Conservation (phyloP, 176 grass and related monocot genomes). For the Ensete glaucum region DNA sequence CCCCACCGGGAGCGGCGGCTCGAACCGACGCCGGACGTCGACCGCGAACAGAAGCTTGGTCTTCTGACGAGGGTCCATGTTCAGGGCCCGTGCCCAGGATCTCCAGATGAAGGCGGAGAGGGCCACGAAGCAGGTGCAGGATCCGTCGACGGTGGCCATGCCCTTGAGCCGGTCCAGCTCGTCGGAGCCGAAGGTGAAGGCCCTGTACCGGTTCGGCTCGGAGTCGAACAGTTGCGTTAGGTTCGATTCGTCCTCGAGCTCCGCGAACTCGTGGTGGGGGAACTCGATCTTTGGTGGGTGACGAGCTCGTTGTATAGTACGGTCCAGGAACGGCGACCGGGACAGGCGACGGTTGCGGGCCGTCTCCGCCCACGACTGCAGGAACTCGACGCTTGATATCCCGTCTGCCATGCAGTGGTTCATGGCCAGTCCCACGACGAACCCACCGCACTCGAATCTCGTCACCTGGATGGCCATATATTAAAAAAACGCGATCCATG, state of each 20-base stretch:
- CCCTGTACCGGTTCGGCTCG: constrained; percentile 21
- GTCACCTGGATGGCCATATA: constrained; percentile 33
- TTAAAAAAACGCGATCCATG: no score
- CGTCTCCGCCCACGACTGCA: constrained; percentile 37
- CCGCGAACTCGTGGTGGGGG: constrained; percentile 34
- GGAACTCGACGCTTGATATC: constrained; percentile 27
- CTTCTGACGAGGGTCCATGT: constrained; percentile 29
- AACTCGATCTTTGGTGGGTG: constrained; percentile 24
- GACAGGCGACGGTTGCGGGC: constrained; percentile 25
- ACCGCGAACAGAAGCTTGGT: constrained; percentile 52
- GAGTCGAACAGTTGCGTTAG: constrained; percentile 4
- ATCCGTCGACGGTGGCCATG: not conserved
- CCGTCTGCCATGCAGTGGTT: constrained; percentile 53
- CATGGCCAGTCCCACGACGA: constrained; percentile 35
- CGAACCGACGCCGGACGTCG: constrained; percentile 28
- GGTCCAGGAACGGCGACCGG: constrained; percentile 25
- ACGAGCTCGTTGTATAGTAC: constrained; percentile 26
- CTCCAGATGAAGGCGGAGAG: constrained; percentile 44
- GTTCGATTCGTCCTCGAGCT: constrained; percentile 44
- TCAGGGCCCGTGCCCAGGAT: constrained; percentile 22
- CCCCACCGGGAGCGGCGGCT: constrained; percentile 30
- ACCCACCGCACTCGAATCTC: constrained; percentile 41
- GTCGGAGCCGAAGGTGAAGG: constrained; percentile 28
- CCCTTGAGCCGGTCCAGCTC: constrained; percentile 25
- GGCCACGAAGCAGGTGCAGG: constrained; percentile 32